These are phyloP conservation scores for Penicillium sp. DNA, from an alignment of 2,329 filamentous ascomycete genomes.

Conservation along the genomic window DNA sequence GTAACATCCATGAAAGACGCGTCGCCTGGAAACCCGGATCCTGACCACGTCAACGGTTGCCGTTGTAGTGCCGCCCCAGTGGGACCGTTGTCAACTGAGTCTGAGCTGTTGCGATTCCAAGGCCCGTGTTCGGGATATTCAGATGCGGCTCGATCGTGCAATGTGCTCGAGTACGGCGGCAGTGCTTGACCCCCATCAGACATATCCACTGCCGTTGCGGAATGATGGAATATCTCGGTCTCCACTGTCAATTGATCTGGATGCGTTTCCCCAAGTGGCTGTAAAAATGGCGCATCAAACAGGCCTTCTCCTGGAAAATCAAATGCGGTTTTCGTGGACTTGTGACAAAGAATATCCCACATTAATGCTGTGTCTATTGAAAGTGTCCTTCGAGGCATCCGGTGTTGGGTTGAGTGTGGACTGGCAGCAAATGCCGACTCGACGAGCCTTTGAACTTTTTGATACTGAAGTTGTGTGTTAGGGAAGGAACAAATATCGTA, in stretches of 20 bases:
- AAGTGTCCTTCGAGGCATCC: slow-evolving; percentile 20
- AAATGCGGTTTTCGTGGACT: slow-evolving; percentile 9
- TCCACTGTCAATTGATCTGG: slow-evolving; percentile 22
- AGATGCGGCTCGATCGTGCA: slow-evolving; percentile 4
- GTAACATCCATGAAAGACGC: slow-evolving; percentile 27
- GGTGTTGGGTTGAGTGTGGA: slow-evolving; percentile 9
- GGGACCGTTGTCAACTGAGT: slow-evolving; percentile 1
- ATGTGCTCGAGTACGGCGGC: slow-evolving; percentile 26
- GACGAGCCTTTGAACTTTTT: slow-evolving; percentile 24
- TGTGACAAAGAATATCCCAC: slow-evolving; percentile 31
- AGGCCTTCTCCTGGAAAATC: slow-evolving; percentile 14
- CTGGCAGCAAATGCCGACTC: slow-evolving; percentile 25
- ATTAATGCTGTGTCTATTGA: slow-evolving; percentile 31
- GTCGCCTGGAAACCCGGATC: slow-evolving; percentile 19
- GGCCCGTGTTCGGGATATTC: slow-evolving; percentile 10
- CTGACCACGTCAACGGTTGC: slow-evolving; percentile 13
- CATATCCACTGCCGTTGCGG: slow-evolving; percentile 23
- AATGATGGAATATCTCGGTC: slow-evolving; percentile 30
- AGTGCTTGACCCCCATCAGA: slow-evolving; percentile 29
- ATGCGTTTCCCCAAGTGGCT: slow-evolving; percentile 7
- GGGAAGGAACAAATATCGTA: neutral
- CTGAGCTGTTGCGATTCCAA: neutral
- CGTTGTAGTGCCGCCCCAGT: slow-evolving; percentile 3
- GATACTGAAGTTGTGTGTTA: slow-evolving; percentile 17
- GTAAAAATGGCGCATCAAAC: slow-evolving; percentile 24